phyloP scores from a whole-genome alignment of 257 asterid genomes.

The Salvia splendens region DNA sequence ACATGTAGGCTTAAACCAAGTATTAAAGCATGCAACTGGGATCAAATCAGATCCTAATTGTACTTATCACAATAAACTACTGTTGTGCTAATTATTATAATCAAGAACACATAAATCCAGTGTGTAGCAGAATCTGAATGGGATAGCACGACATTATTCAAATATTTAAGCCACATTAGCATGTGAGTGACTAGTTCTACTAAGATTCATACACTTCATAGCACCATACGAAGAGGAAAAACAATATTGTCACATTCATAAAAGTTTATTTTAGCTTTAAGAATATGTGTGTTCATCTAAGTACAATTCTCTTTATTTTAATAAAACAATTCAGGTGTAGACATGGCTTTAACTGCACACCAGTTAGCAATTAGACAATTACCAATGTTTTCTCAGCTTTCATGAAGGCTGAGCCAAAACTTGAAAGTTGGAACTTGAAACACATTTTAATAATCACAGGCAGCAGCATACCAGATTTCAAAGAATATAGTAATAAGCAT shows the following conservation, averaged over 20 bases:
- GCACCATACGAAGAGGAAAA: conserved; percentile 11
- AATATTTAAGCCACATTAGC: conserved; percentile 1
- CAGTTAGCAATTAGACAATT: conserved; percentile 43
- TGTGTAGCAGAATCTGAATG: not conserved
- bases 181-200: conserved; percentile 11
- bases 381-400: conserved; percentile 42
- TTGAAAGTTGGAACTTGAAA: conserved; percentile 60
- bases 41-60: conserved; percentile 44
- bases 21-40: conserved; percentile 22
- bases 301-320: not conserved
- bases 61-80: conserved; percentile 37
- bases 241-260: not conserved
- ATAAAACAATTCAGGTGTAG: conserved; percentile 14
- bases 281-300: not conserved
- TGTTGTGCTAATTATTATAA: not conserved
- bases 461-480: conserved; percentile 13
- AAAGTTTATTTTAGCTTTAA: conserved; percentile 15
- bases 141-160: not conserved
- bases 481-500: conserved; percentile 1
- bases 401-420: conserved; percentile 46
- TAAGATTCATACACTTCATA: not conserved
- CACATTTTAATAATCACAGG: conserved; percentile 19
- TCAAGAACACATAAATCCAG: conserved; percentile 18
- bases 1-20: conserved; percentile 1
- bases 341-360: conserved; percentile 39